phyloP scores from a whole-genome alignment of 2,329 filamentous ascomycete species.

The Neopestalotiopsis sp. region DNA sequence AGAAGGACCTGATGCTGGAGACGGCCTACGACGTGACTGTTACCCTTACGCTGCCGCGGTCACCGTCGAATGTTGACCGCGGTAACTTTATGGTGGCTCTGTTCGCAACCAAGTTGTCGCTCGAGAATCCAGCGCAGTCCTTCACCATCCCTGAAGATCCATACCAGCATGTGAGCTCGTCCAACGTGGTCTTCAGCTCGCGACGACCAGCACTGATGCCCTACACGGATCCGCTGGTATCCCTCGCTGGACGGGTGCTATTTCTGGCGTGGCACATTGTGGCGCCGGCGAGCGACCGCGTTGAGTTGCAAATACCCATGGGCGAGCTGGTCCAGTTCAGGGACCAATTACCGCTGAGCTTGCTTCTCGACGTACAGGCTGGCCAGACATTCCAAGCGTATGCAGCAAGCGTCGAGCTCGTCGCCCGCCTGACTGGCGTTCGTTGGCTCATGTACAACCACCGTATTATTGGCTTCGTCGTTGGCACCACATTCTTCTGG shows the following conservation, averaged over 20 bases:
- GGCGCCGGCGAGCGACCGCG: slow-evolving; percentile 56
- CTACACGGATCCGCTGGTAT: slow-evolving; percentile 75
- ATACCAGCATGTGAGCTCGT: slow-evolving; percentile 41
- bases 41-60: slow-evolving; percentile 77
- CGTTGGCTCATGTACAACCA: slow-evolving; percentile 89
- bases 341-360: slow-evolving; percentile 46
- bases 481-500: slow-evolving; percentile 80
- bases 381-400: slow-evolving; percentile 79
- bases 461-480: slow-evolving; percentile 69
- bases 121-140: slow-evolving; percentile 35
- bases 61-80: slow-evolving; percentile 72
- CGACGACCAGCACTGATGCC: slow-evolving; percentile 79
- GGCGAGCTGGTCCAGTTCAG: slow-evolving; percentile 75
- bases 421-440: slow-evolving; percentile 76
- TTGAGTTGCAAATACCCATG: slow-evolving; percentile 70
- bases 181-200: slow-evolving; percentile 62
- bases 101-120: slow-evolving; percentile 62
- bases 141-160: slow-evolving; percentile 28
- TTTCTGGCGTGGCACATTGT: slow-evolving; percentile 74
- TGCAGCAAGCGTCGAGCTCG: slow-evolving; percentile 68
- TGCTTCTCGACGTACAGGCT: slow-evolving; percentile 71
- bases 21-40: slow-evolving; percentile 88
- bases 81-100: slow-evolving; percentile 97
- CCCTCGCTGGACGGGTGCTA: slow-evolving; percentile 62
- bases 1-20: slow-evolving; percentile 63